Evolutionary conservation across 306 rosid genomes (phyloP).

Genomic region (Castanospermum australe): DNA sequence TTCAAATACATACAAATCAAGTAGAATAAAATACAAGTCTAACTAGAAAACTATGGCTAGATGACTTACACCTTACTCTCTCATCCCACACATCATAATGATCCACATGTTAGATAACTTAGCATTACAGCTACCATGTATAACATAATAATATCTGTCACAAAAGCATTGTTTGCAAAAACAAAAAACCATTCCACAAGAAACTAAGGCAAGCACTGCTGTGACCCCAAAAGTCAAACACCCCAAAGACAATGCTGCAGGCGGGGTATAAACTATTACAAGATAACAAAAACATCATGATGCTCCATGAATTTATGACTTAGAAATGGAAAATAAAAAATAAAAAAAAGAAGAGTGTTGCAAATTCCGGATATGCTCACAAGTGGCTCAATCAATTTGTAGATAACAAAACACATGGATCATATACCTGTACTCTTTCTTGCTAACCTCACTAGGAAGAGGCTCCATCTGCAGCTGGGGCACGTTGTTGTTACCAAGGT

Average conservation of each 20-base stretch:
- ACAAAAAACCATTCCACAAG: conserved; percentile 20
- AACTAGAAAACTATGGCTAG: conserved; percentile 23
- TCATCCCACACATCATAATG: conserved; percentile 27
- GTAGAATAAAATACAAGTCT: not conserved
- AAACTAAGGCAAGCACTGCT: conserved; percentile 24
- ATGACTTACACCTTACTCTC: conserved; percentile 33
- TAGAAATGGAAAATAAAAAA: not conserved
- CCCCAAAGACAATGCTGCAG: not conserved
- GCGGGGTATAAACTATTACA: not conserved
- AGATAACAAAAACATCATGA: not conserved
- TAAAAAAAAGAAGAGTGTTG: not conserved
- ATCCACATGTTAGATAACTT: conserved; percentile 47
- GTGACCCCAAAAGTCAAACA: conserved; percentile 35
- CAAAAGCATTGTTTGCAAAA: not conserved
- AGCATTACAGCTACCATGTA: conserved; percentile 37
- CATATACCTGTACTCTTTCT: conserved; percentile 71
- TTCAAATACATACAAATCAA: conserved; percentile 7
- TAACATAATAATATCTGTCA: not conserved
- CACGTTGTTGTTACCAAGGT: conserved; percentile 41
- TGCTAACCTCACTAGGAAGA: conserved; percentile 58
- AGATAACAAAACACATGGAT: not conserved
- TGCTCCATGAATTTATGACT: not conserved
- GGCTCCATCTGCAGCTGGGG: conserved; percentile 59
- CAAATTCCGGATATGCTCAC: not conserved
- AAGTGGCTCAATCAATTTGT: conserved; percentile 12